A percentile compares a stretch with the other conserved stretches of the same genome.
Conservation (phyloP, 768 basidiomycete species). For the Mycena olivaceomarginata region DNA sequence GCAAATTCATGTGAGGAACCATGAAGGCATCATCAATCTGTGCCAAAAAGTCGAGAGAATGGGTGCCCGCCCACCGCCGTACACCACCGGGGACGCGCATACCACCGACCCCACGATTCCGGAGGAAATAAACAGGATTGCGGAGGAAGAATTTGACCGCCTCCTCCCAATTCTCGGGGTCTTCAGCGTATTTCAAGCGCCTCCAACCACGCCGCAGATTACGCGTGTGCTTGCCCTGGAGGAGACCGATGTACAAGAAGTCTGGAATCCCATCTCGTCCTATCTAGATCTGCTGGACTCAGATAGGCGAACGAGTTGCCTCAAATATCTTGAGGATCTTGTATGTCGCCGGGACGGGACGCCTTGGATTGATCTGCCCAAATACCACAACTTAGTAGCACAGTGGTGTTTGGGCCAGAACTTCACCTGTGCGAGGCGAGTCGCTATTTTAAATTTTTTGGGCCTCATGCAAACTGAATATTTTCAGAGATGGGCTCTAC, state of each 20-base stretch:
- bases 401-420: constrained; percentile 14
- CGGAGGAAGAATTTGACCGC: neutral
- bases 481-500: constrained; percentile 7
- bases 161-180: constrained; percentile 20
- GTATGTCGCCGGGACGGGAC: neutral
- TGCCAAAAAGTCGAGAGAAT: neutral
- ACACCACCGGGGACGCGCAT: neutral
- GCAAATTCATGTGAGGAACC: constrained; percentile 7
- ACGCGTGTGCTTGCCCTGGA: neutral
- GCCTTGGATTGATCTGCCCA: neutral
- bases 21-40: constrained; percentile 1
- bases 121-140: neutral
- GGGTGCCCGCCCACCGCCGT: constrained; percentile 2
- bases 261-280: constrained; percentile 9
- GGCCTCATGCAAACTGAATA: neutral
- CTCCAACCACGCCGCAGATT: neutral
- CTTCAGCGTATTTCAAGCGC: constrained; percentile 11
- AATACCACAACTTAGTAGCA: constrained; percentile 15
- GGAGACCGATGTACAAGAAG: neutral
- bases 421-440: too few relatives aligned
- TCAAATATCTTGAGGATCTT: neutral
- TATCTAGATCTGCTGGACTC: constrained; percentile 6
- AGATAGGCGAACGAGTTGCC: neutral
- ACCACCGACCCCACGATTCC: neutral
- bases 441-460: too few relatives aligned